These are phyloP conservation scores for Lodderomyces oxycetoniae DNA, from an alignment of 1,139 yeast genomes.

Conservation along the genomic window DNA sequence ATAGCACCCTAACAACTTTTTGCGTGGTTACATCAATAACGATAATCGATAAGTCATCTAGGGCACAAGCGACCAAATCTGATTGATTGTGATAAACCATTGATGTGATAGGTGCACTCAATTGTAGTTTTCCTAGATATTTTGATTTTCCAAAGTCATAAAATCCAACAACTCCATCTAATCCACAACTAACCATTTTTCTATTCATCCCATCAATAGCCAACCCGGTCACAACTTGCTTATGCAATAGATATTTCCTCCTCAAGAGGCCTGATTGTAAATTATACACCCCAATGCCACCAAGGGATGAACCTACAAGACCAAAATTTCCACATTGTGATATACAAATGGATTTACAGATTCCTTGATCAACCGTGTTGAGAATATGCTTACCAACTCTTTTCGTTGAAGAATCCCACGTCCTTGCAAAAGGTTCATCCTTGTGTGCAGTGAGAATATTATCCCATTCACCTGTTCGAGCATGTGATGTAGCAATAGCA, in stretches of 20 bases:
- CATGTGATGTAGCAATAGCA: constrained; percentile 66
- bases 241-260: constrained; percentile 63
- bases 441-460: constrained; percentile 89
- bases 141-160: constrained; percentile 76
- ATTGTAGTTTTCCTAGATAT: constrained; percentile 60
- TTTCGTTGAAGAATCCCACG: constrained; percentile 85
- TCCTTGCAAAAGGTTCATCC: constrained; percentile 77
- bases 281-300: constrained; percentile 86
- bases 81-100: constrained; percentile 77
- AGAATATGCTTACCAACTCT: constrained; percentile 75
- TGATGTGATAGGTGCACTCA: constrained; percentile 74
- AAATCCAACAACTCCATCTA: constrained; percentile 87
- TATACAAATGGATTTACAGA: constrained; percentile 75
- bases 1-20: constrained; percentile 76
- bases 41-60: constrained; percentile 82
- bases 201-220: constrained; percentile 88
- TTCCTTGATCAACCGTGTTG: constrained; percentile 69
- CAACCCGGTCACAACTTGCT: constrained; percentile 80
- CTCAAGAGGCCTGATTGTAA: constrained; percentile 84
- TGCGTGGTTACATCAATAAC: constrained; percentile 80
- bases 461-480: constrained; percentile 92
- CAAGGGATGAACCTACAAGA: constrained; percentile 83
- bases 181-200: constrained; percentile 78
- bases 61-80: constrained; percentile 77
- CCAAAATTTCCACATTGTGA: constrained; percentile 96